Evolutionary conservation across 352 stramenopile genomes (phyloP).

Genomic region (Halophytophthora batemanensis): DNA sequence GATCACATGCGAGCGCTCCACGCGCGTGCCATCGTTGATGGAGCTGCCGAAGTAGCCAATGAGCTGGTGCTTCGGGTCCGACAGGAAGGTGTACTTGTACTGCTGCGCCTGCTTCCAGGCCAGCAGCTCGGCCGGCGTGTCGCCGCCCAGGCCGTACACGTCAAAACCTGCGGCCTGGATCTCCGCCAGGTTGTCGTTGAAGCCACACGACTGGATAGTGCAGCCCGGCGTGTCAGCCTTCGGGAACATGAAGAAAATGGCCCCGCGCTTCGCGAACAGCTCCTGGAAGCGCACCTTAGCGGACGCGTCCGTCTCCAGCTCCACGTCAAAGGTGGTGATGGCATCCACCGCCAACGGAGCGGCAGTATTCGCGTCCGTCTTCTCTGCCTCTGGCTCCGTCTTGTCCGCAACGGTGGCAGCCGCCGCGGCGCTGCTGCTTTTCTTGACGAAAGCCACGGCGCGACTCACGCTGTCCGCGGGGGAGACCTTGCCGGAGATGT

Average conservation of each 20-base stretch:
- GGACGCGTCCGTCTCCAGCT: conserved; percentile 65
- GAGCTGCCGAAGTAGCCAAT: conserved; percentile 83
- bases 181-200: conserved; percentile 77
- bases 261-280: conserved; percentile 68
- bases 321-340: conserved; percentile 50
- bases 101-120: conserved; percentile 79
- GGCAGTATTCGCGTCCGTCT: conserved; percentile 11
- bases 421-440: conserved; percentile 18
- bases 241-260: conserved; percentile 89
- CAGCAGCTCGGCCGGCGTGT: conserved; percentile 62
- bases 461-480: conserved; percentile 71
- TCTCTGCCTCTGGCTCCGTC: conserved; percentile 1
- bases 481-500: conserved; percentile 77
- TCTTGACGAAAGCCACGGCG: conserved; percentile 71
- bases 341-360: conserved; percentile 40
- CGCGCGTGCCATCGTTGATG: conserved; percentile 45
- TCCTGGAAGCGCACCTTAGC: conserved; percentile 62
- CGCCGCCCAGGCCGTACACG: conserved; percentile 76
- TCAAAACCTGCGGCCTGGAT: conserved; percentile 77
- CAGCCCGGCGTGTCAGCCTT: conserved; percentile 84
- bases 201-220: conserved; percentile 80
- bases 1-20: conserved; percentile 85
- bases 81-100: conserved; percentile 80
- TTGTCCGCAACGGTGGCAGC: not conserved
- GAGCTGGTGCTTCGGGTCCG: conserved; percentile 72